Base-by-base conservation (phyloP, 2,329 filamentous ascomycete species). In the Calonectria henricotiae region DNA sequence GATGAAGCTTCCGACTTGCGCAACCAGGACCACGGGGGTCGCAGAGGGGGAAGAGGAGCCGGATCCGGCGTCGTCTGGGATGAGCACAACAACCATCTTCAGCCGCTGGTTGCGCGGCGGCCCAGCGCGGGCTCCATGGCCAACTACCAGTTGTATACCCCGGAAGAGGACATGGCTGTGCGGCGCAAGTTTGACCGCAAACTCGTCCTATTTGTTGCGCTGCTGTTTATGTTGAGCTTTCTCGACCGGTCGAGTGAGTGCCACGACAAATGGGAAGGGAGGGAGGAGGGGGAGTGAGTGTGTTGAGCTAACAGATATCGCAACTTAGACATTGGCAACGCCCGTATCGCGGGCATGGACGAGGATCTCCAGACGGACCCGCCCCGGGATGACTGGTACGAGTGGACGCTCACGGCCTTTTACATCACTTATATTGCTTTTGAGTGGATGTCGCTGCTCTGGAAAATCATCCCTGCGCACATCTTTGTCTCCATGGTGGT, bases 141-240 rank as follows among this genome's bases (percentile, higher is more conserved):
- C 17, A 82, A 82, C 74, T 83, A 80, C 68, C 79, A 82, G 77
- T 78, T 83, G 23, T 89, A 88, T 69, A 87, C 87, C 3, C 83
- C 85, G 0, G 91, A 95, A 65, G 95, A 98, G 80, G 95, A 97
- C 79, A 83, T 81, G 25, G 85, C 86, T 4, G 91, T 97, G 9
- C 86, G 95, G 67, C 87, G 86, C 78, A 95, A 93, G 83, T 90
- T 98, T 75, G 95, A 98, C 80, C 86, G 89, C 67, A 89, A 88
- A 73, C 87, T 98, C 64, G 94, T 97, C 6, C 80, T 93, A 1
- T 97, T 98, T 79, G 88, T 98, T 73, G 93, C 94, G 12, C 80
- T 96, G 69, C 86, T 98, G 13, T 98, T 96, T 80, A 89, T 97
- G 86, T 85, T 98, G 71, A 93, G 91, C 72, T 98, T 97, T 79